Evolutionary conservation across 208 protist species (phyloP).

Genomic region (Endotrypanum monterogeii): DNA sequence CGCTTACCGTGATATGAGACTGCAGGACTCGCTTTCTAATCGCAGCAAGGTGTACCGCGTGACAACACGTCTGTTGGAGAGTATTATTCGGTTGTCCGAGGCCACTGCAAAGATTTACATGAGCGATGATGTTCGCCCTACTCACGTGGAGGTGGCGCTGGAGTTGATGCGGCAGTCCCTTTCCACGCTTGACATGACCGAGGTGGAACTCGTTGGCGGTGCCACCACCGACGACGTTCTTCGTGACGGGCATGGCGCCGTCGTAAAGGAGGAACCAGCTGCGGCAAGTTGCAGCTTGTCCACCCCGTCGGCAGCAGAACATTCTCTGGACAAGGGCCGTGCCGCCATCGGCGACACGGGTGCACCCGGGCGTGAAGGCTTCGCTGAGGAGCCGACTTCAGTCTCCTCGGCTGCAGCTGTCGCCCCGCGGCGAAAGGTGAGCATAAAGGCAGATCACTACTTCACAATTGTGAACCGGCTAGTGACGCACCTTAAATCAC

Average conservation of each 20-base stretch:
- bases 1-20: conserved; percentile 93
- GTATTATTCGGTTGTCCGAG: conserved; percentile 98
- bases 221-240: conserved; percentile 22
- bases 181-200: conserved; percentile 88
- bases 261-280: conserved; percentile 39
- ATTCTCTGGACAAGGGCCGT: conserved; percentile 6
- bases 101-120: conserved; percentile 96
- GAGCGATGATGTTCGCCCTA: conserved; percentile 84
- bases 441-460: conserved; percentile 87
- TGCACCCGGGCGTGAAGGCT: background rate
- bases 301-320: background rate
- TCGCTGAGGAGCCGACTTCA: conserved; percentile 8
- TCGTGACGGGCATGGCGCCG: conserved; percentile 1
- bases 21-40: conserved; percentile 90
- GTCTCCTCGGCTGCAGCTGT: conserved; percentile 1
- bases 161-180: conserved; percentile 92
- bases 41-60: conserved; percentile 96
- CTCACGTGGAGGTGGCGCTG: conserved; percentile 84
- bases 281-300: conserved; percentile 9
- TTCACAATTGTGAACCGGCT: conserved; percentile 87
- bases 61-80: conserved; percentile 99
- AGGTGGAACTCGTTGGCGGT: conserved; percentile 78
- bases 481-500: conserved; percentile 57
- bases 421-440: conserved; percentile 42
- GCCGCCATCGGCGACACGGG: conserved; percentile 2